These are phyloP conservation scores for Bipolaris zeicola DNA, from an alignment of 2,329 filamentous ascomycete species.

Conservation along the genomic window DNA sequence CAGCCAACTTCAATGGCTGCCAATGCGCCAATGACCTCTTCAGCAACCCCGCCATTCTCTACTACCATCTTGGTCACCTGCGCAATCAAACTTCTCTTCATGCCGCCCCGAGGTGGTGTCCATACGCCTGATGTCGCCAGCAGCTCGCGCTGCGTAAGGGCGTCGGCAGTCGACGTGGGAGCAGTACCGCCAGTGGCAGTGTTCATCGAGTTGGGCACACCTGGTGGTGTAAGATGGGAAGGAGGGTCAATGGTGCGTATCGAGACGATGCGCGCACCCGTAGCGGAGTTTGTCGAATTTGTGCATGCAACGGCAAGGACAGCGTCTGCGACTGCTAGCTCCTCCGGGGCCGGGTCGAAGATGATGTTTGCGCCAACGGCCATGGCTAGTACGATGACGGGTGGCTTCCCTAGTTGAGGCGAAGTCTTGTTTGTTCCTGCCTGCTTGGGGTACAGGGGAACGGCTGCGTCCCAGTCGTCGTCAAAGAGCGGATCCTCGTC, in stretches of 20 bases:
- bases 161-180: conserved; percentile 48
- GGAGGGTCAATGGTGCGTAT: conserved; percentile 58
- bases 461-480: conserved; percentile 91
- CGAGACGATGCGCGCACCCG: conserved; percentile 48
- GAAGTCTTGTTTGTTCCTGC: conserved; percentile 31
- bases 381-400: conserved; percentile 89
- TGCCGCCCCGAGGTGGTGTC: conserved; percentile 82
- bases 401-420: conserved; percentile 63
- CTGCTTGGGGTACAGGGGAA: conserved; percentile 71
- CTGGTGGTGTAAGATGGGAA: conserved; percentile 55
- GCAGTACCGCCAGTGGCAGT: conserved; percentile 51
- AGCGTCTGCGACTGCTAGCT: conserved; percentile 89
- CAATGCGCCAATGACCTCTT: conserved; percentile 83
- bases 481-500: conserved; percentile 98
- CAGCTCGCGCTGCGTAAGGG: conserved; percentile 57
- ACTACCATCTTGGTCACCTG: conserved; percentile 78
- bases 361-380: conserved; percentile 86
- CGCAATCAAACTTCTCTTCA: conserved; percentile 74
- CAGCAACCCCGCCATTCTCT: conserved; percentile 77
- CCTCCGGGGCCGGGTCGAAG: conserved; percentile 89
- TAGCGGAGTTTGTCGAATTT: conserved; percentile 27
- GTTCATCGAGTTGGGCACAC: conserved; percentile 55
- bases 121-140: conserved; percentile 73
- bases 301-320: conserved; percentile 84
- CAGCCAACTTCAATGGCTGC: conserved; percentile 68